Evolutionary conservation across 192 early-diverging fungal species (phyloP), one percentile per base, ranked within the genome.

Genomic region (Backusella australiensis): DNA sequence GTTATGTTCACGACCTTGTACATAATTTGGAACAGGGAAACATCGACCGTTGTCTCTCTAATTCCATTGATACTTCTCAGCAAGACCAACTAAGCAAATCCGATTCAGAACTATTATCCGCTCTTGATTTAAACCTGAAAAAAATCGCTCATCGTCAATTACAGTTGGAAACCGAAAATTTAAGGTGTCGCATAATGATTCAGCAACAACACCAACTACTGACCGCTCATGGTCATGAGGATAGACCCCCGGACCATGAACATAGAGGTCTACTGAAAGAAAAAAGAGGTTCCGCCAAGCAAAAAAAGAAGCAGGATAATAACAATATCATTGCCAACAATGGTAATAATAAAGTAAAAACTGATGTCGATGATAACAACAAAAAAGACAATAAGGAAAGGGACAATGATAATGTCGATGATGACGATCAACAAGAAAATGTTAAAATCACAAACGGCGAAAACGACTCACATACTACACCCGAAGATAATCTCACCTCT

Each of bases 91-190:
- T 77, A 4, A 74, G 63, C 49, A 44, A 69, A 72, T 44, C 35
- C 14, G 21, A 63, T 35, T 34, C 69, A 19, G 69, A 65, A 12
- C 56, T 80, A 52, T 15, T 71, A 5, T 56, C 44, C 15, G 21
- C 23, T 6, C 56, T 82, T 41, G 81, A 78, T 38, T 1, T 59
- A 38, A 71, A 71, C 34, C 34, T 78, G 9, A 78, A 78, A 49
- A 59, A 75, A 3, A 78, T 78, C 14, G 77, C 74, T 12, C 77
- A 78, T 17, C 77, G 77, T 34, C 77, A 78, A 75, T 34, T 78
- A 8, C 77, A 74, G n/a, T 21, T 78, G 17, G 81, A 78, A 65
- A 78, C 77, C 23, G 81, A 78, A 69, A 82, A 78, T 65, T 53
- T 78, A 32, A 74, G 77, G 29, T 78, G 76, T 70, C 77, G 76